Evolutionary conservation across 1,284 basidiomycete genomes (phyloP).

Genomic region (Boletus holoroseus): DNA sequence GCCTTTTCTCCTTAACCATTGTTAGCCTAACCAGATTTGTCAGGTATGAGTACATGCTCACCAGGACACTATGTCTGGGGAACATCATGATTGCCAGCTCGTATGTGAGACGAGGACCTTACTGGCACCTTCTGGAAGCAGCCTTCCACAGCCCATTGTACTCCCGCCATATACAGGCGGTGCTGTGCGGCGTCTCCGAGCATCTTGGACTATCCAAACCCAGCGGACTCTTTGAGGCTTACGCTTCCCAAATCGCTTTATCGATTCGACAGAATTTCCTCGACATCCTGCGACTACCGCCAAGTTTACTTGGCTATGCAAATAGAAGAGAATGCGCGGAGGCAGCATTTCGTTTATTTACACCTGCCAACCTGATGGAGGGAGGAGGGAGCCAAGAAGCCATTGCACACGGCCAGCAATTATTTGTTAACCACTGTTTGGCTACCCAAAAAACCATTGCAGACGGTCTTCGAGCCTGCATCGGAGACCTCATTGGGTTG

Average conservation of each 20-base stretch:
- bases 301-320: constrained; percentile 65
- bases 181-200: constrained; percentile 58
- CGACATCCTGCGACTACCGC: constrained; percentile 64
- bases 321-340: constrained; percentile 57
- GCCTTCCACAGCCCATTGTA: constrained; percentile 47
- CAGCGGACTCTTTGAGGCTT: constrained; percentile 70
- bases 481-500: constrained; percentile 67
- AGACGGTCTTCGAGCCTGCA: constrained; percentile 59
- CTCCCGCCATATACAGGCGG: constrained; percentile 56
- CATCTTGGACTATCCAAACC: constrained; percentile 65
- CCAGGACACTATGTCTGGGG: constrained; percentile 70
- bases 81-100: constrained; percentile 85
- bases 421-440: constrained; percentile 62
- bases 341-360: constrained; percentile 57
- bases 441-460: constrained; percentile 46
- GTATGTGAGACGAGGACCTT: constrained; percentile 75
- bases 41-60: constrained; percentile 76
- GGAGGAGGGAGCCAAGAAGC: constrained; percentile 27
- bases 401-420: constrained; percentile 38
- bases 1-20: constrained; percentile 1
- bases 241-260: constrained; percentile 72
- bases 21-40: constrained; percentile 4
- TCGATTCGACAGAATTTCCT: constrained; percentile 49
- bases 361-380: constrained; percentile 54
- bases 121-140: constrained; percentile 83